Conservation (phyloP, 257 asterid genomes). For the Handroanthus guayacan region DNA sequence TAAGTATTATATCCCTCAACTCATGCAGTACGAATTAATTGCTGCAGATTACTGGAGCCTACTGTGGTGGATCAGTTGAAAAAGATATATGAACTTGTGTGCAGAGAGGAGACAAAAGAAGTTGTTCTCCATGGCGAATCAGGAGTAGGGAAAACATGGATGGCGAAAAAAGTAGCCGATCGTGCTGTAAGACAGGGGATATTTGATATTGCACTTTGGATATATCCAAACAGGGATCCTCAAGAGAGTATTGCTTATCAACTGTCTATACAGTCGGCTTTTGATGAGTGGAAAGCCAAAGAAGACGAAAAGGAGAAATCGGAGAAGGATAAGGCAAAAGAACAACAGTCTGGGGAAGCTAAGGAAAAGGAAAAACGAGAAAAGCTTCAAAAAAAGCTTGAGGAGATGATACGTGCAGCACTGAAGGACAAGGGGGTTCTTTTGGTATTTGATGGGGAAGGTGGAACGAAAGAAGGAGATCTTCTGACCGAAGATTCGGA, state of each 20-base stretch:
- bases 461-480: neutral
- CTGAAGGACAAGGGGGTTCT: constrained; percentile 29
- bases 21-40: neutral
- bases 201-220: constrained; percentile 41
- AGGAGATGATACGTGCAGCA: neutral
- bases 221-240: constrained; percentile 36
- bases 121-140: constrained; percentile 37
- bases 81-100: neutral
- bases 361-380: neutral
- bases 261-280: constrained; percentile 15
- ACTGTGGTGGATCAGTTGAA: neutral
- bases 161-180: constrained; percentile 40
- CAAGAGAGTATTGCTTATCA: constrained; percentile 36
- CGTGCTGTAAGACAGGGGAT: constrained; percentile 24
- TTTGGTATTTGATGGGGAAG: constrained; percentile 33
- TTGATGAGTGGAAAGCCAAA: constrained; percentile 9
- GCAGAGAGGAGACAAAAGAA: neutral
- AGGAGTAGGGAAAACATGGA: constrained; percentile 57
- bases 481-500: neutral
- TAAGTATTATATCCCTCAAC: too few species aligned
- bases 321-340: neutral
- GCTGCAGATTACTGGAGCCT: constrained; percentile 35
- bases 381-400: neutral
- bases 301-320: neutral
- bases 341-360: neutral